Base-by-base conservation (phyloP, 1,284 basidiomycete genomes). In the Rhodotorula sp. region DNA sequence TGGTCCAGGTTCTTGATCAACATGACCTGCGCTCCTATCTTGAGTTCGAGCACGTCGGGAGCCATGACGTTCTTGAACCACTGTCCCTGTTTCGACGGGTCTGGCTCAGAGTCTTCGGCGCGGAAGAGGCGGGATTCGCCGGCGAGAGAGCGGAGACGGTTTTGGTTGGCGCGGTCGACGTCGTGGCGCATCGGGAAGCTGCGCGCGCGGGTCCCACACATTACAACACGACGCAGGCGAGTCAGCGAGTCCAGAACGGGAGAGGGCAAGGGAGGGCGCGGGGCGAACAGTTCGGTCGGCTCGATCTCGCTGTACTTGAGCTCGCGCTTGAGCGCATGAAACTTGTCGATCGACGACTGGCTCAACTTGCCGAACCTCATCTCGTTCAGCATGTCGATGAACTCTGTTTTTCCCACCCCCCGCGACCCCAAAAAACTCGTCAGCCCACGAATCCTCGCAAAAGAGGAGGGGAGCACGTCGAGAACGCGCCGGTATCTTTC, bases 351-450 rank as follows among this genome's bases (percentile, higher is more conserved):
- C 0, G 89, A 89, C 9, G 81, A 78, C 11, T 79, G 72, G 11
- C 86, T 82, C 64, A 94, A 81, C n/a, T 78, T 82, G 7, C 93
- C 94, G 75, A 90, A 89, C 22, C 93, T 87, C 87, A 95, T 90
- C 78, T 92, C 88, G 77, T 95, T 95, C 55, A 97, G 82, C 85
- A 96, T 92, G 76, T 91, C 85, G 63, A 96, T 86, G 74, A 96
- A 95, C 62, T 84, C 92, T 90, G 73, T n/a, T n/a, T n/a, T n/a
- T n/a, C 19, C 13, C 11, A 4, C 4, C 34, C 4, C 6, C 29
- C n/a, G n/a, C n/a, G n/a, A n/a, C n/a, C n/a, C n/a, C n/a, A n/a
- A n/a, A n/a, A 20, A 19, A 0, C 3, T 47, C 27, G 39, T 57
- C n/a, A 36, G 30, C 19, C 15, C 29, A 59, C 20, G 10, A 19